Evolutionary conservation across 495 filamentous ascomycete genomes (phyloP).

Genomic region (Xylaria longipes): DNA sequence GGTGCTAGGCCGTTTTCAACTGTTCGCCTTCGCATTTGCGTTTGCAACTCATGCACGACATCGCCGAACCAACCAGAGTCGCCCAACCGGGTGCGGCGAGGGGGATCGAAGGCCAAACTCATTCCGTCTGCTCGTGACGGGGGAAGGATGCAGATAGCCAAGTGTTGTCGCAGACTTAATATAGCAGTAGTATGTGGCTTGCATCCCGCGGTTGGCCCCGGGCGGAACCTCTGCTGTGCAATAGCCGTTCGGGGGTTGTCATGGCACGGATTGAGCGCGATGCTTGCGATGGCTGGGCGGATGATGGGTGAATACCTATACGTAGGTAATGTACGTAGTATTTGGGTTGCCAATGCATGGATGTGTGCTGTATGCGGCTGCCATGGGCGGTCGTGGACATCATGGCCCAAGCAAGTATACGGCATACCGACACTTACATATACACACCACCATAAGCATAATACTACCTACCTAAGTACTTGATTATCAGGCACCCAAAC

Average conservation of each 20-base stretch:
- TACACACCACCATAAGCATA: background rate
- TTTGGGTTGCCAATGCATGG: background rate
- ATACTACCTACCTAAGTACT: background rate
- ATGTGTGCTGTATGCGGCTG: background rate
- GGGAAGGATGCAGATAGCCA: conserved; percentile 18
- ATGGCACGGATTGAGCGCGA: conserved; percentile 2
- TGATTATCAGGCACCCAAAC: background rate
- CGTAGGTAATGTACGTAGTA: background rate
- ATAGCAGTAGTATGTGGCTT: conserved; percentile 25
- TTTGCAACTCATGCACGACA: background rate
- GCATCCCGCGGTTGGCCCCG: conserved; percentile 23
- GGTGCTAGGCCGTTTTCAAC: background rate
- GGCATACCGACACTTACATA: background rate
- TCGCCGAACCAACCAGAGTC: background rate
- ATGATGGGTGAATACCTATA: background rate
- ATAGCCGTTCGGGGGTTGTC: conserved; percentile 24
- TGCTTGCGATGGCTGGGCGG: background rate
- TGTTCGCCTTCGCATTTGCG: background rate
- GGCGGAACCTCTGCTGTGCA: conserved; percentile 20
- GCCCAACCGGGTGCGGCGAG: background rate
- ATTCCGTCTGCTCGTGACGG: background rate
- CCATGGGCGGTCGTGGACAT: background rate
- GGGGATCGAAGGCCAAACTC: conserved; percentile 7
- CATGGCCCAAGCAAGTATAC: conserved; percentile 4
- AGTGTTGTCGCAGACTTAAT: conserved; percentile 21